Evolutionary conservation across 768 basidiomycete genomes (phyloP), one percentile per base, ranked within the genome.

Genomic region (Auricularia cornea): DNA sequence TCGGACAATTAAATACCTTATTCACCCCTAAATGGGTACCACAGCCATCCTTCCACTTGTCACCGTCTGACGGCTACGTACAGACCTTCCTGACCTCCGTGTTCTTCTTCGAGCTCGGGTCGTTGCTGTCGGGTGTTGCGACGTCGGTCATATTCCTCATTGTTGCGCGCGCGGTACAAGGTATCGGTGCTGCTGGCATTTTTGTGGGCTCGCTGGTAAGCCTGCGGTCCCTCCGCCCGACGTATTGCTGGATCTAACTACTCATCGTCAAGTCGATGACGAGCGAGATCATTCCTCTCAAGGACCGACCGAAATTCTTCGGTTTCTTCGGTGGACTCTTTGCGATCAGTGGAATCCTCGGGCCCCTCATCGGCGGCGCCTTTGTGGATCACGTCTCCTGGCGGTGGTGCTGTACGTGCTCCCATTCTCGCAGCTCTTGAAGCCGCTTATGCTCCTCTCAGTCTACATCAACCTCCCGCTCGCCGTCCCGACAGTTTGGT

Each of bases 21-120:
- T 68, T 66, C 51, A 65, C 72, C 3, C 72, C 72, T 5, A 77
- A 77, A 64, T 70, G 63, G 60, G 29, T 31, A 23, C 20, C 35
- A 38, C 16, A 10, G 35, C 35, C 10, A 10, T 38, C 3, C n/a
- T n/a, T n/a, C 35, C 10, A 38, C 10, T 38, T 38, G 35, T 38
- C 35, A 8, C 35, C 35, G 35, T 38, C 35, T 38, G 35, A 38
- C 8, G 8, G 10, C 35, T 38, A 10, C 54, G 35, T 44, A 51
- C 40, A 23, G 30, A 32, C 40, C 20, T 59, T 65, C 35, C 29
- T 65, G 18, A 8, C 31, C 40, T 41, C 51, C 26, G 56, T 63
- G n/a, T 66, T 71, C 68, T 64, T 76, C 63, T 77, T 75, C 60
- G 75, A 76, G 60, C 63, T 73, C 29, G 76, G 75, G 12, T 72